Base-by-base conservation (phyloP, 495 filamentous ascomycete genomes). In the Penicillium arizonense region DNA sequence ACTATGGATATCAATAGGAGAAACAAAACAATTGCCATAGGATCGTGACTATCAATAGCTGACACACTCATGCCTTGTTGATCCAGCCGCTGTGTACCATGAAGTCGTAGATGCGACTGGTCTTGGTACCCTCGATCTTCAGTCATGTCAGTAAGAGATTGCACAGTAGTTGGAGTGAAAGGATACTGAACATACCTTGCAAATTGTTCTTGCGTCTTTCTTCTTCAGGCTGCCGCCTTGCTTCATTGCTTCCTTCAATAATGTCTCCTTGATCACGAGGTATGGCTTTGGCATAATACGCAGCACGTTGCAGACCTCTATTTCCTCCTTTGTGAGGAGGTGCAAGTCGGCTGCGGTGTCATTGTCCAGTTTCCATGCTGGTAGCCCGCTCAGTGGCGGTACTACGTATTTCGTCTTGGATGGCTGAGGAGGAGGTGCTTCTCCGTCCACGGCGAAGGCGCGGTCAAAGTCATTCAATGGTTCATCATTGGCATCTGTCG, bases 71-170 rank as follows among this genome's bases (percentile, higher is more conserved):
- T 12, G 70, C 78, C 74, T 92, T 95, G 28, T 81, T 85, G 50
- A 97, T 88, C 94, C 94, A 97, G 8, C 94, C 94, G 38, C 83
- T 86, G 62, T 91, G 86, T 28, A 94, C 88, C 74, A 96, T 92
- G 68, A 97, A 98, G 61, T 97, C 94, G 65, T 90, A 96, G 39
- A 97, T 83, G 56, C 87, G 82, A 37, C 78, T 77, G 7, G 77
- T 73, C 62, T 88, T 90, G 14, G 79, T 80, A 23, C 72, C 71
- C 68, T 89, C 85, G 55, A 89, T 83, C 81, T 85, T 41, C 30
- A 20, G 20, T 24, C 24, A 21, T 21, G 9, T 49, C 11, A 21
- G 57, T 58, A 47, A 66, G 56, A 43, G 20, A 32, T 14, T 21
- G 32, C 12, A 30, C 3, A n/a, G 16, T 26, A 36, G 39, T 20